These are phyloP conservation scores for Penicillium flavigenum DNA, from an alignment of 495 filamentous ascomycete genomes.

Conservation along the genomic window DNA sequence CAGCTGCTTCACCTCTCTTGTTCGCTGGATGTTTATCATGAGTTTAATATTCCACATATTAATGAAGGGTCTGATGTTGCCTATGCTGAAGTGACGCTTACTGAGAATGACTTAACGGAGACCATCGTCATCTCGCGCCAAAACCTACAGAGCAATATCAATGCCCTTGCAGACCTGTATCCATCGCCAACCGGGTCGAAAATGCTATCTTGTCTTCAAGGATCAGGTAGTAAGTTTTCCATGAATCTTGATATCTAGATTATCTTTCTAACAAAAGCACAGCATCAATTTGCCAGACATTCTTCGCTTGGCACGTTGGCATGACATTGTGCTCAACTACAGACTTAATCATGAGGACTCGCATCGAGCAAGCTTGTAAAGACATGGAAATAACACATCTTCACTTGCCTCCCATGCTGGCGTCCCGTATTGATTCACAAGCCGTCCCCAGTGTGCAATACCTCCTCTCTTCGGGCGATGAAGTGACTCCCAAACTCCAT, in stretches of 20 bases:
- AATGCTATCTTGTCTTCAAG: constrained; percentile 69
- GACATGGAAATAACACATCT: constrained; percentile 66
- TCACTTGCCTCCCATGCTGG: constrained; percentile 75
- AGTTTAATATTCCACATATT: constrained; percentile 26
- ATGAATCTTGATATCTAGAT: background rate
- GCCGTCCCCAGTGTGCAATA: constrained; percentile 65
- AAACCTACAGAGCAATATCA: constrained; percentile 68
- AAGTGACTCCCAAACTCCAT: constrained; percentile 64
- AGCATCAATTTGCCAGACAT: constrained; percentile 79
- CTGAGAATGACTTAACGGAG: constrained; percentile 65
- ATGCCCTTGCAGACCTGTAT: constrained; percentile 59
- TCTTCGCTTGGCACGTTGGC: constrained; percentile 72
- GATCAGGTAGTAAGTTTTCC: constrained; percentile 57
- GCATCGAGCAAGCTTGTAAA: constrained; percentile 60
- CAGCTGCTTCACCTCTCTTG: constrained; percentile 33
- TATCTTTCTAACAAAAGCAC: background rate
- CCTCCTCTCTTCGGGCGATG: constrained; percentile 69
- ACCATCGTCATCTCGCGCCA: constrained; percentile 67
- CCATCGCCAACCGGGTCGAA: constrained; percentile 46
- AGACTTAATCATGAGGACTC: constrained; percentile 62
- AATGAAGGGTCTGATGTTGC: constrained; percentile 34
- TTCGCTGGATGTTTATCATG: constrained; percentile 27
- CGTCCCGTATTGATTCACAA: constrained; percentile 59
- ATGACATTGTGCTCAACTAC: constrained; percentile 68
- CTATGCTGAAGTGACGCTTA: constrained; percentile 61